These are phyloP conservation scores for Paraglomus brasilianum DNA, from an alignment of 192 early-diverging fungal species.

Conservation along the genomic window DNA sequence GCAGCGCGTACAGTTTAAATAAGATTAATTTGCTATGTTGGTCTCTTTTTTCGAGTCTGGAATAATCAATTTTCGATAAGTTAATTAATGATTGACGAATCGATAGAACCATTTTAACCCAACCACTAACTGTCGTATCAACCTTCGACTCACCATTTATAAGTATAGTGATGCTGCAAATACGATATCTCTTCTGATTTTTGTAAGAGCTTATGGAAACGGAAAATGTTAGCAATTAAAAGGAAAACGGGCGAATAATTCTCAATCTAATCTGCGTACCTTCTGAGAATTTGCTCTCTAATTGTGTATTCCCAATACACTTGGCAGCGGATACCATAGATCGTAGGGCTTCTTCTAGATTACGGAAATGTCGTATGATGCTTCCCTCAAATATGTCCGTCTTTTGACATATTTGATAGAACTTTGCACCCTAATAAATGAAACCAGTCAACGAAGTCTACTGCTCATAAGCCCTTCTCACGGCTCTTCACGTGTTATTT, in stretches of 20 bases:
- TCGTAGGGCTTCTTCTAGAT: slow-evolving; percentile 86
- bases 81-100: too few relatives aligned
- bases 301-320: slow-evolving; percentile 89
- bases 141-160: slow-evolving; percentile 38
- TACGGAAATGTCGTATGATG: slow-evolving; percentile 84
- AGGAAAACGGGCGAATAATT: background rate
- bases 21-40: too few relatives aligned
- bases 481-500: too few relatives aligned
- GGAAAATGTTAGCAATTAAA: background rate
- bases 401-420: slow-evolving; percentile 92
- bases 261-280: slow-evolving; percentile 38
- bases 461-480: too few relatives aligned
- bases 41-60: too few relatives aligned
- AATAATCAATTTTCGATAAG: too few relatives aligned
- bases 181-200: slow-evolving; percentile 96
- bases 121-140: too few relatives aligned
- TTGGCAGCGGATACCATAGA: slow-evolving; percentile 91
- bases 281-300: slow-evolving; percentile 93
- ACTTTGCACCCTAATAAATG: slow-evolving; percentile 74
- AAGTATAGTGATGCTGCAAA: slow-evolving; percentile 94
- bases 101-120: too few relatives aligned
- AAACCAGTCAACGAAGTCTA: background rate
- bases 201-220: slow-evolving; percentile 58
- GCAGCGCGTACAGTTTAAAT: too few relatives aligned
- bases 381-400: slow-evolving; percentile 94